These are phyloP conservation scores for barley (Hordeum vulgare) DNA, from an alignment of 176 grass and related monocot species.

Conservation along the genomic window DNA sequence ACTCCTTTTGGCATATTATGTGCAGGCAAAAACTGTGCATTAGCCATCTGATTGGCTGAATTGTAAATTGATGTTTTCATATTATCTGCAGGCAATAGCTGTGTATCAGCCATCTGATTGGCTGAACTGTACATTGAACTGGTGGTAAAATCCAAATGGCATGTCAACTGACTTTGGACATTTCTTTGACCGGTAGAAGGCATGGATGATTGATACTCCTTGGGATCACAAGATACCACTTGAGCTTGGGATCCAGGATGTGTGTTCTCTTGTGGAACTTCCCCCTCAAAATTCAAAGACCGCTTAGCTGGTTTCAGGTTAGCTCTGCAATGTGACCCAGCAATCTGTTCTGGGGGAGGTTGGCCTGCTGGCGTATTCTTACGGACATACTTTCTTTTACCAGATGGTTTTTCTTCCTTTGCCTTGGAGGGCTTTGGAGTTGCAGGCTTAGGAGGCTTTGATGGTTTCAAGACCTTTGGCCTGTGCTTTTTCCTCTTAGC, in stretches of 20 bases:
- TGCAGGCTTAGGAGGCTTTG: conserved; percentile 29
- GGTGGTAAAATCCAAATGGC: not conserved
- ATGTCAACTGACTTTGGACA: conserved; percentile 13
- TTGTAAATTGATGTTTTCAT: not conserved
- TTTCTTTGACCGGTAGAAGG: conserved; percentile 16
- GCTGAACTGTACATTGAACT: not conserved
- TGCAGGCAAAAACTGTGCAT: conserved; percentile 5
- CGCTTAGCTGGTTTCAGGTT: conserved; percentile 33
- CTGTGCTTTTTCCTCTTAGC: conserved; percentile 58
- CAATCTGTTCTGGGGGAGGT: conserved; percentile 1
- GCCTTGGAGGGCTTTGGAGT: conserved; percentile 39
- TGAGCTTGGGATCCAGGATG: conserved; percentile 1
- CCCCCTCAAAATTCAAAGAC: conserved; percentile 40
- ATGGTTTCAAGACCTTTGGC: conserved; percentile 57
- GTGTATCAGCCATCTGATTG: not conserved
- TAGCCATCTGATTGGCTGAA: not conserved
- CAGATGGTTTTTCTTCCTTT: conserved; percentile 37
- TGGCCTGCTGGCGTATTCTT: conserved; percentile 38
- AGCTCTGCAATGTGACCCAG: conserved; percentile 2
- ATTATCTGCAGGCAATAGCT: conserved; percentile 12
- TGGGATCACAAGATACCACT: conserved; percentile 2
- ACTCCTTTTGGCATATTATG: conserved; percentile 17
- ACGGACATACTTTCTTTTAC: conserved; percentile 75
- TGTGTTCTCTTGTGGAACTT: conserved; percentile 29
- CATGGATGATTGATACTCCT: not conserved